phyloP scores from a whole-genome alignment of 352 stramenopile genomes.

The Poterioochromonas sp. region DNA sequence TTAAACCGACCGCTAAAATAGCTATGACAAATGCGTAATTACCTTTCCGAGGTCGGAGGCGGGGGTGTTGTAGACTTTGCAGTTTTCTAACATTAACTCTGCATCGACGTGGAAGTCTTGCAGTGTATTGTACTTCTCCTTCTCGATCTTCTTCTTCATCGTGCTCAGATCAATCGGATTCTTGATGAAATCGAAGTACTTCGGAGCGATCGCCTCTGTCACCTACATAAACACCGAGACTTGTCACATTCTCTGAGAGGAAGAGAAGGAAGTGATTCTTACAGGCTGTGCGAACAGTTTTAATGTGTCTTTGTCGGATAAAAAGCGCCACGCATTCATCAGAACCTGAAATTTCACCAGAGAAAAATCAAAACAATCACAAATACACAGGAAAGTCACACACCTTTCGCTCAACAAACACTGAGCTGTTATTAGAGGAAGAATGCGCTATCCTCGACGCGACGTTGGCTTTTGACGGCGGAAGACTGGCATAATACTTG shows the following conservation, averaged over 20 bases:
- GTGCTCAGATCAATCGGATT: slow-evolving; percentile 52
- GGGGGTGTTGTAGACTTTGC: slow-evolving; percentile 53
- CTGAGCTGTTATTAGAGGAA: too few relatives aligned
- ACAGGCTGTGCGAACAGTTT: not conserved
- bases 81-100: slow-evolving; percentile 46
- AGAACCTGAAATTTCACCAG: too few relatives aligned
- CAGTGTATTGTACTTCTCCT: slow-evolving; percentile 49
- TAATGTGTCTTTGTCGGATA: not conserved
- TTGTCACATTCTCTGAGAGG: too few relatives aligned
- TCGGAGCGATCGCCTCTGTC: slow-evolving; percentile 48
- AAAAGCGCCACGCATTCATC: not conserved
- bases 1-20: not conserved
- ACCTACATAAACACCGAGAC: too few relatives aligned
- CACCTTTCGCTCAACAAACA: too few relatives aligned
- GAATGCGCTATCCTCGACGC: too few relatives aligned
- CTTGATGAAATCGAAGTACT: slow-evolving; percentile 89
- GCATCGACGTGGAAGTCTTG: slow-evolving; percentile 44
- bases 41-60: not conserved
- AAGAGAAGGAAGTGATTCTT: too few relatives aligned
- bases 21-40: not conserved
- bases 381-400: too few relatives aligned
- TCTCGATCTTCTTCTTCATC: slow-evolving; percentile 42
- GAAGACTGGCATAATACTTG: too few relatives aligned
- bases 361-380: too few relatives aligned
- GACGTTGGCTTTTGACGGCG: too few relatives aligned